Evolutionary conservation across 805 yeast species (phyloP).

Genomic region (Nakazawaea pomicola): DNA sequence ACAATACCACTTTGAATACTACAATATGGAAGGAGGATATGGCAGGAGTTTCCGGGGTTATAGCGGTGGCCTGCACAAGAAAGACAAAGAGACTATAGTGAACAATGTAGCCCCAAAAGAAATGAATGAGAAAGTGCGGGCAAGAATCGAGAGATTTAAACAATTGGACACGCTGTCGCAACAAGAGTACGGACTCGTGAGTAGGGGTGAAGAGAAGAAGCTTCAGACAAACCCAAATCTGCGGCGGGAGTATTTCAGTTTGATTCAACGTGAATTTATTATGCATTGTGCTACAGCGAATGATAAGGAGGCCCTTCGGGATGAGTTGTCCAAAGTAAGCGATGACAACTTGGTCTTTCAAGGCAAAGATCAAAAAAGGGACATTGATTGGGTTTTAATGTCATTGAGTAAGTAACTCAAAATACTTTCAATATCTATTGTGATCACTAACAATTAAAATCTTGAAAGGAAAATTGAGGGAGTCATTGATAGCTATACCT

Average conservation of each 20-base stretch:
- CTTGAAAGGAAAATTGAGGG: conserved; percentile 44
- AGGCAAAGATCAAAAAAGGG: conserved; percentile 5
- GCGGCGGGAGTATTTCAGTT: conserved; percentile 34
- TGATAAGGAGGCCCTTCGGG: conserved; percentile 6
- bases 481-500: conserved; percentile 39
- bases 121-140: not conserved
- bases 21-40: no score
- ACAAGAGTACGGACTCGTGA: conserved; percentile 45
- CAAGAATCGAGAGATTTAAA: conserved; percentile 16
- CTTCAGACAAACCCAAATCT: conserved; percentile 40
- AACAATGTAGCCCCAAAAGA: not conserved
- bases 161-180: conserved; percentile 16
- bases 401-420: conserved; percentile 19
- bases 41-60: no score
- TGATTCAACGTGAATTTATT: conserved; percentile 28
- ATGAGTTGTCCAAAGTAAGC: conserved; percentile 1
- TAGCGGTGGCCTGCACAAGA: no score
- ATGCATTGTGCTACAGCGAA: conserved; percentile 26
- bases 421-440: not conserved
- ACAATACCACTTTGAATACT: no score
- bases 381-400: conserved; percentile 29
- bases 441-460: conserved; percentile 4
- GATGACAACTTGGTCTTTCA: not conserved
- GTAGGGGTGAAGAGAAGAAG: conserved; percentile 53
- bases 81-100: no score